Evolutionary conservation across 129 eudicot species (phyloP).

Genomic region (Helichrysum umbraculigerum): DNA sequence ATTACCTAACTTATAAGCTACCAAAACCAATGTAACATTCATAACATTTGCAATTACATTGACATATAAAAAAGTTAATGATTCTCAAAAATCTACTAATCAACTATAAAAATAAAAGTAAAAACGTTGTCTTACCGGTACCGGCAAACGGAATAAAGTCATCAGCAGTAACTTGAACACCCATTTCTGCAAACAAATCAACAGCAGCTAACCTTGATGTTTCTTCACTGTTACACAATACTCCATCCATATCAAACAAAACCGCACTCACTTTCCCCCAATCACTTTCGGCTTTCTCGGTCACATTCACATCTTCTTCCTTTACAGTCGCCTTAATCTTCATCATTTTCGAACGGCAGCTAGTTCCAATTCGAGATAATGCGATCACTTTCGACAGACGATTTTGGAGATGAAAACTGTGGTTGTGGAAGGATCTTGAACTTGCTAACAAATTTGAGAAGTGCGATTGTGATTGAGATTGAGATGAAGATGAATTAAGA

Average conservation of each 20-base stretch:
- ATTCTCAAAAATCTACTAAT: too few species aligned
- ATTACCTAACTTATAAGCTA: too few species aligned
- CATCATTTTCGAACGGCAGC: constrained; percentile 13
- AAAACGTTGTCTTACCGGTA: constrained; percentile 48
- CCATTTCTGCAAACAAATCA: constrained; percentile 91
- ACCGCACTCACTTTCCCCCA: constrained; percentile 98
- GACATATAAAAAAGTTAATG: too few species aligned
- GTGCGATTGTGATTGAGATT: constrained; percentile 29
- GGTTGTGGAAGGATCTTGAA: constrained; percentile 28
- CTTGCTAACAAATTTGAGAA: constrained; percentile 34
- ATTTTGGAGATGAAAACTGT: constrained; percentile 30
- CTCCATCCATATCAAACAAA: constrained; percentile 98
- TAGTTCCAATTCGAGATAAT: constrained; percentile 29
- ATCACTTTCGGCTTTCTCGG: constrained; percentile 30
- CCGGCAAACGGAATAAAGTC: constrained; percentile 97
- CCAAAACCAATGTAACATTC: too few species aligned
- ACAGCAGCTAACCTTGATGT: constrained; percentile 80
- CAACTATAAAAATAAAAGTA: too few species aligned
- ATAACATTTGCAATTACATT: too few species aligned
- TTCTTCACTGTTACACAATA: constrained; percentile 93
- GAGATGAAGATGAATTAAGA: constrained; percentile 29
- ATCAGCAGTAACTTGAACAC: constrained; percentile 68
- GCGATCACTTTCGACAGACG: constrained; percentile 17
- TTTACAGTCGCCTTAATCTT: constrained; percentile 38
- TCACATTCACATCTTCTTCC: constrained; percentile 41